Evolutionary conservation across 352 stramenopile genomes (phyloP), one percentile per base, ranked within the genome.

Genomic region (Pythium periplocum): DNA sequence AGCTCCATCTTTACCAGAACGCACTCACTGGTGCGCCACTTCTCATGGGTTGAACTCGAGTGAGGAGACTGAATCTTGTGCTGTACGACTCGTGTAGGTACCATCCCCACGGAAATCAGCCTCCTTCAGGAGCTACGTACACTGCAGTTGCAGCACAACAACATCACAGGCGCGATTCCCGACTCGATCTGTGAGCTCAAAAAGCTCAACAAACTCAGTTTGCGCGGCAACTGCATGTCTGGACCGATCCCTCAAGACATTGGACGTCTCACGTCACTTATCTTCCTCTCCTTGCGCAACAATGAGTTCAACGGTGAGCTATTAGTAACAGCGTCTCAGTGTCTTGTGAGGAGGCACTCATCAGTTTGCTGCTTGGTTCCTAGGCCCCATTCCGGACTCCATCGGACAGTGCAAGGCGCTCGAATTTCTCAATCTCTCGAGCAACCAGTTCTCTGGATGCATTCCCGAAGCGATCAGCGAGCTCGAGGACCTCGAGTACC

Each of bases 361-460:
- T 26, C 17, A 26, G 17, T 26, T 26, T 26, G 17, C 17, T 26
- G 17, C 17, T 26, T 26, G 17, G 49, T 48, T 12, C 11, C 26
- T 33, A 62, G 83, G 80, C 2, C 30, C 56, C 31, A 93, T 95
- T 40, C 84, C 84, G 2, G 53, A 69, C 26, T 87, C 78, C 6
- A 70, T 95, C 38, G 78, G 81, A 32, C 55, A 66, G 12, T 95
- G 84, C 62, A 86, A 84, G 52, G 64, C 72, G 30, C 71, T 95
- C 36, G 82, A 92, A 59, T 95, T 93, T 59, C 77, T 95, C 33
- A 93, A 95, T 47, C 37, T 95, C 11, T 92, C 80, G 17, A 92
- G 75, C 66, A 95, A 95, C 57, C 66, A 87, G 17, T 61, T 95
- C 4, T 82, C 68, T 4, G 84, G 84, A 35, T 49, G 36, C 33